These are phyloP conservation scores for Parsonsia alboflavescens DNA, from an alignment of 257 asterid genomes.

Conservation along the genomic window DNA sequence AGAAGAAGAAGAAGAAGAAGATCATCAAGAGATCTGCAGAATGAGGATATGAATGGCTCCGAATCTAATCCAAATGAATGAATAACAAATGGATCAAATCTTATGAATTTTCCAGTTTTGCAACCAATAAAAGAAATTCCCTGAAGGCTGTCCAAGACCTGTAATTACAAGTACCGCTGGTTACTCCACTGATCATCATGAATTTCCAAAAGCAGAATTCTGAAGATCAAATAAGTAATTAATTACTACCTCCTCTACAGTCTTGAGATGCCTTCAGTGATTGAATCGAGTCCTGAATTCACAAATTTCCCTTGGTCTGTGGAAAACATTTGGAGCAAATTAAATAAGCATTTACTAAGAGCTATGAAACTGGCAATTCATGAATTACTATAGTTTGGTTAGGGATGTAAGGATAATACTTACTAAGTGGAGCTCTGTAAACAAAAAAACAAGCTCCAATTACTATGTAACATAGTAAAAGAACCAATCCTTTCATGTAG, in stretches of 20 bases:
- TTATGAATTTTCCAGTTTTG: not conserved
- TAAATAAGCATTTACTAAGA: not conserved
- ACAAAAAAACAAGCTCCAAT: conserved; percentile 75
- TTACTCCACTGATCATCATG: not conserved
- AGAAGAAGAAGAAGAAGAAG: not conserved
- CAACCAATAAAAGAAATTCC: not conserved
- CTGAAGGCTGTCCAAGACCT: not conserved
- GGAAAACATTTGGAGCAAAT: not conserved
- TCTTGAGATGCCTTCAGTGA: conserved; percentile 32
- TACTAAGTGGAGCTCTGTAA: conserved; percentile 38
- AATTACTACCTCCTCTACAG: not conserved
- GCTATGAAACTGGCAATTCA: too few species aligned
- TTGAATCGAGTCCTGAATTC: conserved; percentile 17
- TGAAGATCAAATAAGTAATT: not conserved
- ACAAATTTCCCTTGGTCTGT: conserved; percentile 15
- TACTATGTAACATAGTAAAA: conserved; percentile 61
- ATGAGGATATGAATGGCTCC: not conserved
- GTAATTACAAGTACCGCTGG: not conserved
- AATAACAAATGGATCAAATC: conserved; percentile 20
- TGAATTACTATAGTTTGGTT: too few species aligned
- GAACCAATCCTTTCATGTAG: conserved; percentile 81
- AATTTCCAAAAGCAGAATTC: too few species aligned
- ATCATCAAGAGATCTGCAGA: not conserved
- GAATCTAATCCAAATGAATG: conserved; percentile 14
- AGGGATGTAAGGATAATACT: conserved; percentile 20